A percentile compares a stretch with the other conserved stretches of the same genome.
Evolutionary conservation across 352 stramenopile species (phyloP).

Genomic region (Phytophthora aleatoria): DNA sequence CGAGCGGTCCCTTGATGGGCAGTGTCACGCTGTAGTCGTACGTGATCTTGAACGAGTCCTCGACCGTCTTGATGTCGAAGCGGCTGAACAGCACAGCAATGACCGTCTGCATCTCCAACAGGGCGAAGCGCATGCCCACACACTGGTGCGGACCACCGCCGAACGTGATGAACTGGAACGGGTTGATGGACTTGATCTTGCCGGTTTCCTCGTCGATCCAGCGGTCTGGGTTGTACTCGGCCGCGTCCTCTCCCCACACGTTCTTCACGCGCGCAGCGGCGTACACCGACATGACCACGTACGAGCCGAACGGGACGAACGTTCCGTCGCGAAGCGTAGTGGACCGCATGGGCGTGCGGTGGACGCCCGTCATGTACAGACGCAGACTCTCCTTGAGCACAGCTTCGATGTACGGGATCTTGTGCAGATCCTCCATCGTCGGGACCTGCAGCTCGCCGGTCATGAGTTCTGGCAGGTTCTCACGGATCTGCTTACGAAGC

Average conservation of each 20-base stretch:
- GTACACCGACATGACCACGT: conserved; percentile 58
- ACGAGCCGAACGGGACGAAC: conserved; percentile 46
- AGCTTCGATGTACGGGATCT: conserved; percentile 67
- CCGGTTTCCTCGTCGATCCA: conserved; percentile 50
- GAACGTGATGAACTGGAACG: conserved; percentile 68
- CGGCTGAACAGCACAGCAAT: conserved; percentile 44
- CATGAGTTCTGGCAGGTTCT: conserved; percentile 39
- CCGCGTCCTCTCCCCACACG: conserved; percentile 62
- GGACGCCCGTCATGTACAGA: conserved; percentile 55
- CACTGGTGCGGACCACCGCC: conserved; percentile 58
- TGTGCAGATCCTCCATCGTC: conserved; percentile 53
- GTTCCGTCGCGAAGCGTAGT: conserved; percentile 68
- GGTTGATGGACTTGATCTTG: conserved; percentile 46
- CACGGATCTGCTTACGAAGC: conserved; percentile 41
- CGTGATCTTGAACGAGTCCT: conserved; percentile 44
- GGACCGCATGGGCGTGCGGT: conserved; percentile 43
- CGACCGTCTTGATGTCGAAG: conserved; percentile 43
- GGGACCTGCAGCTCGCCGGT: conserved; percentile 36
- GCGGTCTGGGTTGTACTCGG: conserved; percentile 48
- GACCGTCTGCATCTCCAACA: conserved; percentile 57
- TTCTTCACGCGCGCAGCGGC: conserved; percentile 45
- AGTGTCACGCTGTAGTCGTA: conserved; percentile 50
- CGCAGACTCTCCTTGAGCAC: conserved; percentile 69
- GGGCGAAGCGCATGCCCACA: conserved; percentile 49
- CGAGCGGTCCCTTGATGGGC: conserved; percentile 40